These are phyloP conservation scores for Platanthera guangdongensis DNA, from an alignment of 106 monocot species.

Conservation along the genomic window DNA sequence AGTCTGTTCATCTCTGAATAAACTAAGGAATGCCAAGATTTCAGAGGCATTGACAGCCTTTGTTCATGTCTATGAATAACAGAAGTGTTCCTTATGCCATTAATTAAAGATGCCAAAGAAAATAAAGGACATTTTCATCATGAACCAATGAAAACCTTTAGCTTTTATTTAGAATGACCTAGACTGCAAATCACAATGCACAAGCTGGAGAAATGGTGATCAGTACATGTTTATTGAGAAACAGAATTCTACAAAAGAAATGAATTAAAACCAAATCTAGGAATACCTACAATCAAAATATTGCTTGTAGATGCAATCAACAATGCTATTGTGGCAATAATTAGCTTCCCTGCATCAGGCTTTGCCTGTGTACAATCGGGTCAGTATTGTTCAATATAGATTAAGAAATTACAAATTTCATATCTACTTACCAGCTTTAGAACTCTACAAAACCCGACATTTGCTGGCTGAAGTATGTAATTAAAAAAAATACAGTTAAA, in stretches of 20 bases:
- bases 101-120: not conserved
- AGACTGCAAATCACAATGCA: not conserved
- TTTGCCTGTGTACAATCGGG: conserved; percentile 49
- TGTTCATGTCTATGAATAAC: too few relatives aligned
- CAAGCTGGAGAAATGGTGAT: not conserved
- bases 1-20: too few relatives aligned
- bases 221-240: not conserved
- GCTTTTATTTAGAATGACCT: not conserved
- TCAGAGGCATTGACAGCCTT: too few relatives aligned
- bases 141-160: not conserved
- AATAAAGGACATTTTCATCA: not conserved
- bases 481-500: conserved; percentile 8
- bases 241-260: not conserved
- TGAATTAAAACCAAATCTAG: not conserved
- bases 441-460: conserved; percentile 77
- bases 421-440: conserved; percentile 49
- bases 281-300: conserved; percentile 89
- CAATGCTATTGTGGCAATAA: conserved; percentile 70
- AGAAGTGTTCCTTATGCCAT: not conserved
- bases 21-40: too few relatives aligned
- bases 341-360: conserved; percentile 68
- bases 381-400: not conserved
- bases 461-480: conserved; percentile 48
- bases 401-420: not conserved
- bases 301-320: conserved; percentile 72